phyloP scores from a whole-genome alignment of 352 stramenopile genomes.

The Phytophthora crassamura region DNA sequence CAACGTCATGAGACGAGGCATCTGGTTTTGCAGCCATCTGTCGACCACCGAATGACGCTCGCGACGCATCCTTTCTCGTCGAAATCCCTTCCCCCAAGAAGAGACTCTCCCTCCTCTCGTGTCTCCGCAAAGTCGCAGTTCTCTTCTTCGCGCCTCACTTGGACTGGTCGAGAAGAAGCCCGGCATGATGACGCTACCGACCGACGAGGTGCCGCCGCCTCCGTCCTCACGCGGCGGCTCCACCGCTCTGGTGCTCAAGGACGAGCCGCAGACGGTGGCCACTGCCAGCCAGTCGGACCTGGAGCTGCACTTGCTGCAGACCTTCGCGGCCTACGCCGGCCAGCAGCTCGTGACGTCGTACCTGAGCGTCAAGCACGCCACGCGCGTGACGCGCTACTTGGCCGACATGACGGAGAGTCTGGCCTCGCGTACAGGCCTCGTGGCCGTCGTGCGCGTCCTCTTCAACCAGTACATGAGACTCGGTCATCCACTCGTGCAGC shows the following conservation, averaged over 20 bases:
- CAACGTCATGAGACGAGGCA: slow-evolving; percentile 28
- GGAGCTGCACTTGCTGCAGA: slow-evolving; percentile 65
- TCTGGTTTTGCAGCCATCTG: slow-evolving; percentile 22
- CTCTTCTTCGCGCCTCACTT: not conserved
- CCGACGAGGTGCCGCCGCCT: slow-evolving; percentile 34
- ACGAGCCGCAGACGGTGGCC: slow-evolving; percentile 9
- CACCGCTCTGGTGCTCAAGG: slow-evolving; percentile 26
- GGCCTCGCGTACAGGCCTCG: slow-evolving; percentile 48
- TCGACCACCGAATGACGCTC: slow-evolving; percentile 22
- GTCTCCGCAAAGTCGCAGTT: too few species aligned
- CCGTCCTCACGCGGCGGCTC: slow-evolving; percentile 17
- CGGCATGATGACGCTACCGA: slow-evolving; percentile 39
- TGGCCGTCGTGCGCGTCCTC: slow-evolving; percentile 47
- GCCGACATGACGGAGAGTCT: slow-evolving; percentile 60
- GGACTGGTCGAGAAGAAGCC: not conserved
- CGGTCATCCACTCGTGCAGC: slow-evolving; percentile 55
- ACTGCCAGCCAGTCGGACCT: slow-evolving; percentile 50
- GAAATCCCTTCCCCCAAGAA: slow-evolving; percentile 5
- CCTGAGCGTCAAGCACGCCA: slow-evolving; percentile 56
- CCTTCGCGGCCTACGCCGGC: slow-evolving; percentile 48
- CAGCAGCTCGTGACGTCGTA: slow-evolving; percentile 56
- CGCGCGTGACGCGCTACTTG: slow-evolving; percentile 51
- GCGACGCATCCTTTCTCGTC: slow-evolving; percentile 10
- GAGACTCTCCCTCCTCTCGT: slow-evolving; percentile 8
- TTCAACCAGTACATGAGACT: slow-evolving; percentile 68